phyloP scores from a whole-genome alignment of 1,284 basidiomycete genomes.

The Cystobasidiaceae sp. region DNA sequence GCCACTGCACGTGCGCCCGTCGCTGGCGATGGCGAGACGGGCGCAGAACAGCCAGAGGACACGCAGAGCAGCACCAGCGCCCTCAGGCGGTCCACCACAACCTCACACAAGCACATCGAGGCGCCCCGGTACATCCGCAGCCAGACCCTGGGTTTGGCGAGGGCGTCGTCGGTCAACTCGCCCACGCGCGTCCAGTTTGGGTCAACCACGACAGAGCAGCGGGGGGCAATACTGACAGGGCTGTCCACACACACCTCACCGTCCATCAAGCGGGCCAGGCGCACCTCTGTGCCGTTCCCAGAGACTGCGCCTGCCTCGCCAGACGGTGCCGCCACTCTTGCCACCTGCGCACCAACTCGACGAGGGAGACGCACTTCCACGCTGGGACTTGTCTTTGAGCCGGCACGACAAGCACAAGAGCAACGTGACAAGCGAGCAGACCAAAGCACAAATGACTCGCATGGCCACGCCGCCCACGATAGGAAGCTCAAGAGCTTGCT shows the following conservation, averaged over 20 bases:
- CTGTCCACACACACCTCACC: neutral
- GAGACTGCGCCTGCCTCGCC: neutral
- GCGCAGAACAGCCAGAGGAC: no score
- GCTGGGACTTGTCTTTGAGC: no score
- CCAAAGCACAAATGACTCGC: neutral
- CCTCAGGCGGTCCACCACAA: no score
- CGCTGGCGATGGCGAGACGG: no score
- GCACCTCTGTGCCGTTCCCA: neutral
- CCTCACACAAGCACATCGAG: constrained; percentile 4
- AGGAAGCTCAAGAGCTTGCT: constrained; percentile 1
- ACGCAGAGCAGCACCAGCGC: no score
- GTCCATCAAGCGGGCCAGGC: no score
- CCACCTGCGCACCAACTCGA: no score
- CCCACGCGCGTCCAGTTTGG: neutral
- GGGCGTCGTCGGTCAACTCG: constrained; percentile 8
- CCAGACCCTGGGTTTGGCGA: constrained; percentile 18
- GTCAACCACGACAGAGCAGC: neutral
- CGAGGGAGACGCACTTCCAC: no score
- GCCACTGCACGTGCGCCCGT: no score
- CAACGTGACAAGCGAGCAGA: neutral
- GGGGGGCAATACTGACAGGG: neutral
- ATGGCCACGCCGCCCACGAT: neutral
- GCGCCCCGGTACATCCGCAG: constrained; percentile 24
- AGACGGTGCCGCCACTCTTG: neutral
- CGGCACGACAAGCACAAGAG: no score